These are phyloP conservation scores for Colletotrichum chrysophilum DNA, from an alignment of 2,329 filamentous ascomycete species.

Conservation along the genomic window DNA sequence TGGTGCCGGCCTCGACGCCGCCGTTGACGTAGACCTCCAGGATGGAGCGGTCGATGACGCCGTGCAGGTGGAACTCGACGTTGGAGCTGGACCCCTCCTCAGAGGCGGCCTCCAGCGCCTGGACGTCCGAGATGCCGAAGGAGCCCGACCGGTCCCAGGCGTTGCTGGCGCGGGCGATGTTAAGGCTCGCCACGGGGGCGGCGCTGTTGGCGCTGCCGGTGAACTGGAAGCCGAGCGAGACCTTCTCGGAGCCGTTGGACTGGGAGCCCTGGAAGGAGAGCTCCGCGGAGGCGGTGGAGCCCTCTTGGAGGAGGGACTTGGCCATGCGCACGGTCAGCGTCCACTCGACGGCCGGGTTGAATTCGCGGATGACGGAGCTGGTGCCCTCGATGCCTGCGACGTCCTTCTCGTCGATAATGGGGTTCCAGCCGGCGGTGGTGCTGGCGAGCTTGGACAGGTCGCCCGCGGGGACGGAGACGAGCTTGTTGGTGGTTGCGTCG, in stretches of 20 bases:
- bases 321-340: slow-evolving; percentile 21
- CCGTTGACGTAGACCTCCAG: slow-evolving; percentile 38
- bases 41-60: slow-evolving; percentile 39
- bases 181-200: slow-evolving; percentile 27
- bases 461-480: slow-evolving; percentile 18
- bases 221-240: slow-evolving; percentile 29
- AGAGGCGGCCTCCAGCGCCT: background rate
- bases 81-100: slow-evolving; percentile 27
- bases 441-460: slow-evolving; percentile 12
- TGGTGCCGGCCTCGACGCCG: slow-evolving; percentile 36
- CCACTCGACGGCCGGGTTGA: slow-evolving; percentile 23
- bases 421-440: slow-evolving; percentile 21
- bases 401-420: slow-evolving; percentile 14
- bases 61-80: slow-evolving; percentile 37
- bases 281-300: slow-evolving; percentile 23
- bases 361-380: slow-evolving; percentile 11
- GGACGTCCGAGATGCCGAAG: slow-evolving; percentile 4
- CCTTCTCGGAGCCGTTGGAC: slow-evolving; percentile 16
- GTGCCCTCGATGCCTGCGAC: slow-evolving; percentile 11
- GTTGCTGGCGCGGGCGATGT: slow-evolving; percentile 30
- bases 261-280: slow-evolving; percentile 32
- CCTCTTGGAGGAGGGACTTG: slow-evolving; percentile 10
- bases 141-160: slow-evolving; percentile 11
- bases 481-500: slow-evolving; percentile 12
- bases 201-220: slow-evolving; percentile 23